Evolutionary conservation across 495 filamentous ascomycete genomes (phyloP).

Genomic region (Penicillium robsamsonii): DNA sequence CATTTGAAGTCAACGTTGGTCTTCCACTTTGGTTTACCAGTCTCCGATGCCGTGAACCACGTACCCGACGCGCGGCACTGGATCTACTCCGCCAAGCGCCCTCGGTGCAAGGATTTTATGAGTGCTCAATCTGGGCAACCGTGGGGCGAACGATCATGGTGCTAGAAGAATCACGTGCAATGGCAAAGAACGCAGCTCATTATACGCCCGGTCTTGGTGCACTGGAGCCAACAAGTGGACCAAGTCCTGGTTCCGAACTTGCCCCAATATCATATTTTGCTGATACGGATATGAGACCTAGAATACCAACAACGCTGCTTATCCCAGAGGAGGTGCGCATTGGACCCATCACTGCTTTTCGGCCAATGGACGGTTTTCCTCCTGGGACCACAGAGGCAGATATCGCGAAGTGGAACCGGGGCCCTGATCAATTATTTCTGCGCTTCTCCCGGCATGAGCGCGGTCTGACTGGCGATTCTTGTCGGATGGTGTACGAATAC

Average conservation of each 20-base stretch:
- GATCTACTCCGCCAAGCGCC: slow-evolving; percentile 23
- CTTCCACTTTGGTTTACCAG: slow-evolving; percentile 28
- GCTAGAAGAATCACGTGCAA: slow-evolving; percentile 23
- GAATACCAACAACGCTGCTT: background rate
- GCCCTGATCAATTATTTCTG: slow-evolving; percentile 23
- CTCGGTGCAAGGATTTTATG: slow-evolving; percentile 28
- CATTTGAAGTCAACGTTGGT: slow-evolving; percentile 30
- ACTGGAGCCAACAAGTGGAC: background rate
- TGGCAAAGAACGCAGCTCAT: background rate
- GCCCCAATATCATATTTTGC: background rate
- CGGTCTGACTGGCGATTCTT: slow-evolving; percentile 15
- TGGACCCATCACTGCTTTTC: slow-evolving; percentile 24
- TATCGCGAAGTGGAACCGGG: slow-evolving; percentile 15
- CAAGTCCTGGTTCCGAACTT: background rate
- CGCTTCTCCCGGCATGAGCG: slow-evolving; percentile 22
- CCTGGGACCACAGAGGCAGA: slow-evolving; percentile 18
- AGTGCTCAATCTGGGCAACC: slow-evolving; percentile 12
- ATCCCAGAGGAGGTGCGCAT: slow-evolving; percentile 36
- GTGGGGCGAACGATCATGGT: slow-evolving; percentile 21
- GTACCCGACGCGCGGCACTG: slow-evolving; percentile 26
- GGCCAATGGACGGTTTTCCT: slow-evolving; percentile 22
- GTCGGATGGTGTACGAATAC: slow-evolving; percentile 19
- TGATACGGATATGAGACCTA: background rate
- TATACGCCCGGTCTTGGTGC: background rate
- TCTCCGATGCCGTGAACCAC: slow-evolving; percentile 30